Evolutionary conservation across 331 rosid species (phyloP).

Genomic region (Rhamnella rubrinervis): DNA sequence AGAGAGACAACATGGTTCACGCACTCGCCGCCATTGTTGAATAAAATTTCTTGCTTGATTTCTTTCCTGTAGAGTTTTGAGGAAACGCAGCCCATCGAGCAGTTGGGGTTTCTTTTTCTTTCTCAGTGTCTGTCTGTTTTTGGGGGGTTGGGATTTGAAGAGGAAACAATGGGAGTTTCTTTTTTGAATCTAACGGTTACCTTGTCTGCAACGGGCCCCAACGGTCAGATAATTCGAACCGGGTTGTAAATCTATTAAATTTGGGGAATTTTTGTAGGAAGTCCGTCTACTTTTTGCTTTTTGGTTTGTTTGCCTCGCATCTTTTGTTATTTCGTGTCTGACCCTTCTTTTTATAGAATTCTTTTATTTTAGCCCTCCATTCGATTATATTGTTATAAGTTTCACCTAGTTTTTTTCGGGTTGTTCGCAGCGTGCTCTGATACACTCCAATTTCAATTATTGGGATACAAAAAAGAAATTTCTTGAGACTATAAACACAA

Average conservation of each 20-base stretch:
- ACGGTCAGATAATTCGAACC: slow-evolving; percentile 88
- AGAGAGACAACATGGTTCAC: slow-evolving; percentile 81
- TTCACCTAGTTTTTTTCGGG: neutral
- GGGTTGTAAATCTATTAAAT: neutral
- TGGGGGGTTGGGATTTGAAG: slow-evolving; percentile 34
- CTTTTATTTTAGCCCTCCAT: neutral
- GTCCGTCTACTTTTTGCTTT: slow-evolving; percentile 8
- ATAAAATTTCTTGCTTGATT: slow-evolving; percentile 37
- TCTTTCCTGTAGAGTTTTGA: slow-evolving; percentile 69
- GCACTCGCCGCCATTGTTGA: slow-evolving; percentile 54
- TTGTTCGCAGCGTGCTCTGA: too few species aligned
- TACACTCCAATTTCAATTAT: too few species aligned
- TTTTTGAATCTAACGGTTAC: slow-evolving; percentile 55
- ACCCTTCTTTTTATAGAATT: neutral
- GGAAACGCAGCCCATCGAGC: slow-evolving; percentile 88
- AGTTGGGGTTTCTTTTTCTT: slow-evolving; percentile 24
- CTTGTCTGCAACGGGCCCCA: slow-evolving; percentile 55
- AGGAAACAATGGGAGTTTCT: slow-evolving; percentile 28
- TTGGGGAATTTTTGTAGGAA: slow-evolving; percentile 13
- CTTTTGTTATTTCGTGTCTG: neutral
- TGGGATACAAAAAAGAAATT: too few species aligned
- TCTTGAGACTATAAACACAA: too few species aligned
- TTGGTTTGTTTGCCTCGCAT: neutral
- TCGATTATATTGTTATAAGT: too few species aligned
- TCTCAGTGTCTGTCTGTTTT: slow-evolving; percentile 28